Conservation (phyloP, 192 early-diverging fungal genomes). For the Linnemannia exigua region DNA sequence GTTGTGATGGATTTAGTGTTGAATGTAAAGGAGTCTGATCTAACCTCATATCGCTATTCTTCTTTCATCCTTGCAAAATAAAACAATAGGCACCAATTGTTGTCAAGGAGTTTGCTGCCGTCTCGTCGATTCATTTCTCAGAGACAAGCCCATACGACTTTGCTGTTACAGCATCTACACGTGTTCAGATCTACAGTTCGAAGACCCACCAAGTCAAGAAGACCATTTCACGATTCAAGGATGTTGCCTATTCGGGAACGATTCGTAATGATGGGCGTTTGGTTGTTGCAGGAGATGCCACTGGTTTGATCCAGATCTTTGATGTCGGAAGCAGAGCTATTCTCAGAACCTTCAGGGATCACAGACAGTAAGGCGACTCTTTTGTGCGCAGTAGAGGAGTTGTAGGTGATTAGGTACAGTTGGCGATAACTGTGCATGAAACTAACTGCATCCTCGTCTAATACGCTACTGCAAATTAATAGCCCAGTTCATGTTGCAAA, state of each 20-base stretch:
- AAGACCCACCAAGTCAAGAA: slow-evolving; percentile 88
- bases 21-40: not conserved
- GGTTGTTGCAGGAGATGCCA: slow-evolving; percentile 93
- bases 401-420: no score
- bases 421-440: not conserved
- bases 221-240: slow-evolving; percentile 94
- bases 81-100: slow-evolving; percentile 90
- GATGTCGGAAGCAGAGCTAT: slow-evolving; percentile 77
- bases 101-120: slow-evolving; percentile 89
- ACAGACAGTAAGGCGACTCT: slow-evolving; percentile 61
- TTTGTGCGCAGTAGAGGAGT: not conserved
- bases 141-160: slow-evolving; percentile 88
- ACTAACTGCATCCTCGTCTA: not conserved
- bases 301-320: slow-evolving; percentile 89
- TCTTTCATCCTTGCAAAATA: not conserved
- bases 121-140: slow-evolving; percentile 88
- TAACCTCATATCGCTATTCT: not conserved
- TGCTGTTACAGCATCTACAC: slow-evolving; percentile 89
- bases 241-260: slow-evolving; percentile 84
- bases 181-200: slow-evolving; percentile 93
- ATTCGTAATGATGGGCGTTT: slow-evolving; percentile 92
- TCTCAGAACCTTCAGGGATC: slow-evolving; percentile 71
- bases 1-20: not conserved
- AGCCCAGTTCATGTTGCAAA: slow-evolving; percentile 86
- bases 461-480: not conserved